Evolutionary conservation across 192 early-diverging fungal species (phyloP).

Genomic region (Gaertneriomyces sp.): DNA sequence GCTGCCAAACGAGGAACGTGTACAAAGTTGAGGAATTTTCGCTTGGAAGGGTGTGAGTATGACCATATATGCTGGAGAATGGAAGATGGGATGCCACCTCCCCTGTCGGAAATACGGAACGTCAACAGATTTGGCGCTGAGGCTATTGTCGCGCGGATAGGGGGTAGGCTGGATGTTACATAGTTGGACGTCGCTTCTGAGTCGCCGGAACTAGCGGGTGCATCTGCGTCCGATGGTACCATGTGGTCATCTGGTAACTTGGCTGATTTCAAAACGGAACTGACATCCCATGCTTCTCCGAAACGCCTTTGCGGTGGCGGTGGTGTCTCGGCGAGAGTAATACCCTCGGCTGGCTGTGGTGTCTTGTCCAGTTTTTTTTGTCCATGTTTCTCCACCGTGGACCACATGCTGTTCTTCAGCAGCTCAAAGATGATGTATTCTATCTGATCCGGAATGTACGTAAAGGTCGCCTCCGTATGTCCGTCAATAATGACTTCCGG

Average conservation of each 20-base stretch:
- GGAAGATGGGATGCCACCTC: constrained; percentile 74
- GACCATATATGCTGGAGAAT: constrained; percentile 77
- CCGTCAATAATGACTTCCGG: constrained; percentile 79
- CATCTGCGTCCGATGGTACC: constrained; percentile 5
- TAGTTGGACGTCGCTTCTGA: constrained; percentile 3
- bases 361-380: constrained; percentile 7
- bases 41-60: constrained; percentile 64
- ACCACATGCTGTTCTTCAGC: constrained; percentile 78
- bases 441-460: constrained; percentile 93
- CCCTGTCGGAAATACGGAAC: constrained; percentile 91
- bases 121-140: constrained; percentile 68
- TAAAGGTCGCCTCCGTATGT: constrained; percentile 67
- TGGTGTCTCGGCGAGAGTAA: neutral
- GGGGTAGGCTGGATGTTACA: constrained; percentile 52
- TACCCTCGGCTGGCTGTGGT: neutral
- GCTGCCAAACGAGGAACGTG: constrained; percentile 74
- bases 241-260: constrained; percentile 2
- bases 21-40: constrained; percentile 59
- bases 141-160: constrained; percentile 82
- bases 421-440: constrained; percentile 93
- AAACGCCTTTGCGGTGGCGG: neutral
- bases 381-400: constrained; percentile 59
- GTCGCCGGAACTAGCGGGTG: neutral
- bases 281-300: constrained; percentile 25
- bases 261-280: constrained; percentile 3